A percentile compares a stretch with the other conserved stretches of the same genome.
phyloP scores from a whole-genome alignment of 2,329 filamentous ascomycete genomes.

The Scleromitrula shiraiana region DNA sequence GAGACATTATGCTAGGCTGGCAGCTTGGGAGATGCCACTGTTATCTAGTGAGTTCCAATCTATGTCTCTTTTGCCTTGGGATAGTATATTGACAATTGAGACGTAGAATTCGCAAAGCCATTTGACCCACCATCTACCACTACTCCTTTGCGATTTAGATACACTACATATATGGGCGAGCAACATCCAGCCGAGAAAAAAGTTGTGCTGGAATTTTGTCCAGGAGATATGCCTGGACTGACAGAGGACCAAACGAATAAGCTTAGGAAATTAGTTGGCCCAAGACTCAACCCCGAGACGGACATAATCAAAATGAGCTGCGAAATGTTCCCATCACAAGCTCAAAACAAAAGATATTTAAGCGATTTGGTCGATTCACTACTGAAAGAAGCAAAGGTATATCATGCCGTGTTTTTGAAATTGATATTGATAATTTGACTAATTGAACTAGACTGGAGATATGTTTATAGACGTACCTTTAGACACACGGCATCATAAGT shows the following conservation, averaged over 20 bases:
- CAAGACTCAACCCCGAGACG: conserved; percentile 79
- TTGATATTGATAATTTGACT: conserved; percentile 12
- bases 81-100: conserved; percentile 13
- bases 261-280: conserved; percentile 77
- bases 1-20: conserved; percentile 77
- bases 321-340: conserved; percentile 79
- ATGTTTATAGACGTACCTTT: conserved; percentile 84
- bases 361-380: conserved; percentile 69
- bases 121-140: conserved; percentile 62
- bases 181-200: conserved; percentile 85
- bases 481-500: conserved; percentile 76
- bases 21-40: conserved; percentile 93
- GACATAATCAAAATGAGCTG: conserved; percentile 82
- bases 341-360: conserved; percentile 95
- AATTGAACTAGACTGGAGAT: conserved; percentile 55
- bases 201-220: conserved; percentile 85
- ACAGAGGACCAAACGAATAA: conserved; percentile 64
- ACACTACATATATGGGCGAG: conserved; percentile 95
- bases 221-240: conserved; percentile 61
- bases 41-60: conserved; percentile 61
- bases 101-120: conserved; percentile 69
- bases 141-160: conserved; percentile 82
- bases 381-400: conserved; percentile 63
- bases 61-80: not conserved
- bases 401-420: conserved; percentile 11